A percentile compares a stretch with the other conserved stretches of the same genome.
Conservation (phyloP, 148 eudicot genomes). For the Hydrangea macrophylla region DNA sequence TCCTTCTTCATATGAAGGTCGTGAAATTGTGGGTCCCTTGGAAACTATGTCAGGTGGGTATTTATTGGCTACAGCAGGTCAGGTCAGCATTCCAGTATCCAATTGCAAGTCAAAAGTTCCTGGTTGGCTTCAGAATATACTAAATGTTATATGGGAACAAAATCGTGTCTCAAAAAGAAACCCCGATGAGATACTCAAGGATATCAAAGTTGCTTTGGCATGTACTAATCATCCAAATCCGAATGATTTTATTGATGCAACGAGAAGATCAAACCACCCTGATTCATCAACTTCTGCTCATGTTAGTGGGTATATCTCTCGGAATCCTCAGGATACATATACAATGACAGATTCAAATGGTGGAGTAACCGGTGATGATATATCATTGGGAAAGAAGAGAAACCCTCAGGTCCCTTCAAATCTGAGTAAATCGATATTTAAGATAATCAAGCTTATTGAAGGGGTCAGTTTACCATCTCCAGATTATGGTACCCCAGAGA, state of each 20-base stretch:
- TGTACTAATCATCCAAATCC: background rate
- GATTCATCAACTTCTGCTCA: background rate
- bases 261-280: background rate
- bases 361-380: constrained; percentile 9
- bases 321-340: constrained; percentile 2
- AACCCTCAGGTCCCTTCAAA: constrained; percentile 8
- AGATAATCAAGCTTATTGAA: constrained; percentile 55
- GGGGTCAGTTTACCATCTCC: constrained; percentile 39
- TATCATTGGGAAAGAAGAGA: constrained; percentile 3
- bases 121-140: constrained; percentile 16
- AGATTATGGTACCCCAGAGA: constrained; percentile 14
- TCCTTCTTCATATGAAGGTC: constrained; percentile 17
- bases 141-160: constrained; percentile 17
- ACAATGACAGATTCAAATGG: constrained; percentile 6
- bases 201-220: constrained; percentile 34
- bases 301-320: background rate
- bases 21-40: constrained; percentile 5
- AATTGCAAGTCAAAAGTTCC: constrained; percentile 14
- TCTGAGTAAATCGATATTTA: constrained; percentile 30
- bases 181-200: constrained; percentile 22
- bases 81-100: constrained; percentile 20
- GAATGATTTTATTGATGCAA: background rate
- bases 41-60: constrained; percentile 10
- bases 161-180: constrained; percentile 7
- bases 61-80: constrained; percentile 20